Base-by-base conservation (phyloP, 164 flowering plant genomes). In the Vitis cinerea region DNA sequence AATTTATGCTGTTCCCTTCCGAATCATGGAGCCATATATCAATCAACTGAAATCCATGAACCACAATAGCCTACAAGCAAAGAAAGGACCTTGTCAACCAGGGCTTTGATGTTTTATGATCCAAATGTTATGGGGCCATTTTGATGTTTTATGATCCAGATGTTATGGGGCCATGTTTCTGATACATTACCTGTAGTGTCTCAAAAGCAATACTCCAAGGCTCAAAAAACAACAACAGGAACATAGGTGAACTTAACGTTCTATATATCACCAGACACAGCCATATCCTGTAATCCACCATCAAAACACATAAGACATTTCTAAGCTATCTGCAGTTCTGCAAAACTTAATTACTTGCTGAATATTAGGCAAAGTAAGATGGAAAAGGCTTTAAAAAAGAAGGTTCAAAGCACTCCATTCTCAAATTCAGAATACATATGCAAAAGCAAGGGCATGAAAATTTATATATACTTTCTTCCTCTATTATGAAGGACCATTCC, bases 41-140 rank as follows among this genome's bases (percentile, higher is more conserved):
- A 87, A 96, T 87, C 69, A 93, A 79, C 85, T 96, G 99, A 77
- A 96, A 96, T 48, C 99, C 99, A 83, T 96, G 98, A 71, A 91
- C 87, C 81, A 96, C 82, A 78, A 93, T 80, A 53, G 97, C 97
- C 97, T 96, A 69, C 80, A 82, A 17, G 76, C 5, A 71, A 74
- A 14, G 47, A 69, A 61, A 52, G 15, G 68, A 64, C 56, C 16
- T 61, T 50, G n/a, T 63, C 66, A 75, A 57, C 27, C 50, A 44
- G 15, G 44, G 64, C 27, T 30, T 60, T 10, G 10, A 58, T 50
- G 62, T 61, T 9, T 52, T 4, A 63, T 4, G 63, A 5, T 47
- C 16, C 27, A 27, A 67, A 31, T 19, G 8, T 50, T 16, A 13
- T 50, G 27, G 53, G 56, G 6, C 8, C 16, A 19, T 29, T 30